A percentile compares a stretch with the other conserved stretches of the same genome.
These are phyloP conservation scores for Yamadazyma takamatsuzukensis DNA, from an alignment of 805 yeast genomes.

Conservation along the genomic window DNA sequence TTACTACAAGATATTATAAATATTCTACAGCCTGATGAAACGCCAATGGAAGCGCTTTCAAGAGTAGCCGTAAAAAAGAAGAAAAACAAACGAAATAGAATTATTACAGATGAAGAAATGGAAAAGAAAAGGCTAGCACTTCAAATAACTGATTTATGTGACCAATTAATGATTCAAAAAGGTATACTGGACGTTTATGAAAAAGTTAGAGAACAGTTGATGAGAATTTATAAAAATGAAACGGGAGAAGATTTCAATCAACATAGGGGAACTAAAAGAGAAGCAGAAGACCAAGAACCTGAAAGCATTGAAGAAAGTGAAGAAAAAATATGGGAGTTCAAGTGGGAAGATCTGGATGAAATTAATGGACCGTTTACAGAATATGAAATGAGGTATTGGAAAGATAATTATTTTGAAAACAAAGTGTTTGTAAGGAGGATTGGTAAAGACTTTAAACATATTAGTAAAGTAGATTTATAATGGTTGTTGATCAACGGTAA, in stretches of 20 bases:
- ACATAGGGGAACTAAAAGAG: constrained; percentile 16
- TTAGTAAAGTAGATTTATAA: constrained; percentile 20
- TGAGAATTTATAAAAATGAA: constrained; percentile 25
- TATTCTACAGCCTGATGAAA: constrained; percentile 55
- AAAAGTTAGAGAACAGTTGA: constrained; percentile 51
- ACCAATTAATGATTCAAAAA: constrained; percentile 37
- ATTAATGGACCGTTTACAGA: constrained; percentile 49
- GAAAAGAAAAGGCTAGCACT: constrained; percentile 22
- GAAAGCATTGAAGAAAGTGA: constrained; percentile 15
- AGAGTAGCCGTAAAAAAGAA: constrained; percentile 28
- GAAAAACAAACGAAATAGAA: constrained; percentile 12
- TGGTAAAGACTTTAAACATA: constrained; percentile 22
- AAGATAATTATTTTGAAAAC: constrained; percentile 43
- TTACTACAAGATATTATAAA: constrained; percentile 31
- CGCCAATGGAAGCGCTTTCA: constrained; percentile 54
- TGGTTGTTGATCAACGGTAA: background rate
- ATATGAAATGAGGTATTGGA: constrained; percentile 58
- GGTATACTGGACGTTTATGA: constrained; percentile 49
- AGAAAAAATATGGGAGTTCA: constrained; percentile 35
- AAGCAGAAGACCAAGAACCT: constrained; percentile 13
- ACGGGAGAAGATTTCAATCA: constrained; percentile 19
- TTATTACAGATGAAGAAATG: constrained; percentile 14
- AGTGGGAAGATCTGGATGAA: constrained; percentile 35
- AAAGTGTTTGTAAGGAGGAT: constrained; percentile 39
- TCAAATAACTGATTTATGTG: constrained; percentile 48